Percentiles rank a stretch among this genome's conserved stretches.
These are phyloP conservation scores for Saitozyma sp. DNA, from an alignment of 768 basidiomycete genomes.

Conservation along the genomic window DNA sequence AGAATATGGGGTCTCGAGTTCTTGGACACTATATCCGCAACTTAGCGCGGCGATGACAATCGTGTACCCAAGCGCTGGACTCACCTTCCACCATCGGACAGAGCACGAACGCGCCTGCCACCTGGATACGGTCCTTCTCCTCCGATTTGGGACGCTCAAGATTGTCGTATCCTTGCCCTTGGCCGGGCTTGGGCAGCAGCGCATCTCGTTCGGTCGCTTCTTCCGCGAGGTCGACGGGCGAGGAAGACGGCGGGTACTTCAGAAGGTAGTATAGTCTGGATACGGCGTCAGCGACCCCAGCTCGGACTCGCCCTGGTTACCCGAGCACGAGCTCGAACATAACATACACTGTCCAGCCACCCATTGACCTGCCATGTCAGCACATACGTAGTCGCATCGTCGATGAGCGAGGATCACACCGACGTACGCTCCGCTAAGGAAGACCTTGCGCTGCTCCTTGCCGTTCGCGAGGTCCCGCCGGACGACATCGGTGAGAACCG, in stretches of 20 bases:
- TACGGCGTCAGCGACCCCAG: not conserved
- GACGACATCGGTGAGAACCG: conserved; percentile 48
- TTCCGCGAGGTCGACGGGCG: conserved; percentile 13
- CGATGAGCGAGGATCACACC: not conserved
- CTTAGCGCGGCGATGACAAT: not conserved
- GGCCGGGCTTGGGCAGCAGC: conserved; percentile 16
- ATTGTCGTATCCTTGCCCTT: conserved; percentile 30
- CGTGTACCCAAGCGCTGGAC: conserved; percentile 6
- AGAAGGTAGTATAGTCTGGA: conserved; percentile 46
- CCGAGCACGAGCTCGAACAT: not conserved
- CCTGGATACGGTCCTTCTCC: conserved; percentile 39
- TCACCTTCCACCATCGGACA: conserved; percentile 52
- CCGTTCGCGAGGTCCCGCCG: conserved; percentile 37
- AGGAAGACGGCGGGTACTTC: conserved; percentile 41
- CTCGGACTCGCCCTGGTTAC: not conserved
- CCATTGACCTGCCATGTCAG: conserved; percentile 44
- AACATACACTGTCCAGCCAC: conserved; percentile 52
- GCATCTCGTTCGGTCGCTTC: conserved; percentile 19
- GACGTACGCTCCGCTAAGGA: conserved; percentile 50
- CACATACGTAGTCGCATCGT: not conserved
- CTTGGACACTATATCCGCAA: conserved; percentile 32
- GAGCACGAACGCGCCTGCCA: conserved; percentile 51
- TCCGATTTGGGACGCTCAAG: conserved; percentile 19
- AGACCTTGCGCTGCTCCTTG: conserved; percentile 49
- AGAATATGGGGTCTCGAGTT: conserved; percentile 45